Base-by-base conservation (phyloP, 306 rosid genomes). In the Psophocarpus tetragonolobus region DNA sequence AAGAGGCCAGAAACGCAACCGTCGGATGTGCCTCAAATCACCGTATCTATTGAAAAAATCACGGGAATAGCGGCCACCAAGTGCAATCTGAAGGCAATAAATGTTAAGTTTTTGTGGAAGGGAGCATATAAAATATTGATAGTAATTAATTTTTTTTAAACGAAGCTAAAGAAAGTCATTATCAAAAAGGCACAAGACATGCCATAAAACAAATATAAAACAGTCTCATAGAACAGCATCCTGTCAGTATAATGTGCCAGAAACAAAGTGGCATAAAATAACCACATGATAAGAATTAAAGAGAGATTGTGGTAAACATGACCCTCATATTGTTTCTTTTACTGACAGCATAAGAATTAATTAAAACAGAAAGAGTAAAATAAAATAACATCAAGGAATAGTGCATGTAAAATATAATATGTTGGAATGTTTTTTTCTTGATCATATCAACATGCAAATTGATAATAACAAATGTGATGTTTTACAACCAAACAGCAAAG, bases 1-100 rank as follows among this genome's bases (percentile, higher is more conserved):
- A 73, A 95, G 82, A 13, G 98, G 97, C 98, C 98, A 95, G 88
- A 92, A 92, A 4, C 96, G 93, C 75, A 95, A 82, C 81, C 97
- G 87, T 4, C 93, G 96, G 36, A 95, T 95, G 83, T 95, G 98
- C 90, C 98, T 86, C 81, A 92, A 77, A 84, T 95, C 97, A 29
- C 98, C 97, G 9, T 88, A 71, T 89, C 98, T 88, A 45, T 91
- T 89, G 80, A 95, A 95, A 86, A 84, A 95, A 51, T 95, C 98
- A n/a, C 97, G 91, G 71, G 98, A 95, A 83, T 95, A 95, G 70
- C 97, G 90, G 65, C 98, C 98, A n/a, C 97, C 86, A 72, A 95
- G 84, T 60, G 98, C 98, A 85, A 95, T 91, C 98, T 95, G 88
- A 57, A 58, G 15, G 71, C 60, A 80, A 82, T 0, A 80, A 71